Evolutionary conservation across 495 filamentous ascomycete genomes (phyloP), one percentile per base, ranked within the genome.

Genomic region (Daldinia grandis): DNA sequence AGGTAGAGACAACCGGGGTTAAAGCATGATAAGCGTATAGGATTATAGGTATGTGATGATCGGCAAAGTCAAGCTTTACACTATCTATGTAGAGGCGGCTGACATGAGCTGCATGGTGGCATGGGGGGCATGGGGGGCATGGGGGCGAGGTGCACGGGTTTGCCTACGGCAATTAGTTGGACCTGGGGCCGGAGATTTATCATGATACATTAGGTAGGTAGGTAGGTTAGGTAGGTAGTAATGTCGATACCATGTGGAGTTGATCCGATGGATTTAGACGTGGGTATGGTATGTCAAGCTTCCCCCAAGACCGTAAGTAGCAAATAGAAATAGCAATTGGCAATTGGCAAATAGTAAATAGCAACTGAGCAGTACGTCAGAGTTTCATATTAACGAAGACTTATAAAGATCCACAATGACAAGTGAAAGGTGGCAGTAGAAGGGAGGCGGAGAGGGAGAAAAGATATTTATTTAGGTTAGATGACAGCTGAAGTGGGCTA

Each of bases 101-200:
- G 30, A 17, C 15, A 55, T n/a, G n/a, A n/a, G n/a, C n/a, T n/a
- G n/a, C n/a, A n/a, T 28, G 49, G n/a, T 14, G n/a, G 38, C 33
- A 57, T 68, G 65, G 61, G 63, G 64, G 69, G n/a, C n/a, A n/a
- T n/a, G n/a, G n/a, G n/a, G n/a, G n/a, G 38, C 33, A 57, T 68
- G 65, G 61, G 63, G 64, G 69, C 63, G 49, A 67, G 69, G 69
- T 72, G 59, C 55, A 67, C 64, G 55, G 53, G 47, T 72, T 54
- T 60, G 69, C 69, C 69, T 67, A 66, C 27, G 59, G 54, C 30
- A 15, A 21, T 50, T 31, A 66, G 12, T 31, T 64, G 25, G 67
- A 69, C 64, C 60, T 49, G 55, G 60, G 60, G 56, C 61, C 30
- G 60, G 55, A 40, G 55, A 55, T 64, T 69, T 60, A 60, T 61